A percentile compares a stretch with the other conserved stretches of the same genome.
Conservation (phyloP, 768 basidiomycete genomes). For the Rhizopogon vinicolor region DNA sequence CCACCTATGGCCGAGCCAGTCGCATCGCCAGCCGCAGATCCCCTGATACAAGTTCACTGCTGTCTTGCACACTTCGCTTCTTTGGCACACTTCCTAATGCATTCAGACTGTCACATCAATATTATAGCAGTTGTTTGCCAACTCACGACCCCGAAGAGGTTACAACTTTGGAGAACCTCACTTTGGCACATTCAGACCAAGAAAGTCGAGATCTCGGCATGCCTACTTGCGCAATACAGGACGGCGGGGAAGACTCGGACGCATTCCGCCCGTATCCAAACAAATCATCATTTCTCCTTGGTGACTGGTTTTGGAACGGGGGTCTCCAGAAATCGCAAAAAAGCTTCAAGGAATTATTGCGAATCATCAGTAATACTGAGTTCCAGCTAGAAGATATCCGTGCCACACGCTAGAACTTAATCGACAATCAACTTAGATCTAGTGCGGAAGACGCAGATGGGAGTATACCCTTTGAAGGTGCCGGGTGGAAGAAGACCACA, state of each 20-base stretch:
- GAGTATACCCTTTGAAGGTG: constrained; percentile 1
- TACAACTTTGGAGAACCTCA: not conserved
- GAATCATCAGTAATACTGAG: constrained; percentile 4
- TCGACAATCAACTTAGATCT: not conserved
- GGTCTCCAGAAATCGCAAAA: constrained; percentile 14
- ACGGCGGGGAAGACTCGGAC: not conserved
- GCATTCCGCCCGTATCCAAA: constrained; percentile 14
- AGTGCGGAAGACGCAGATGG: not conserved
- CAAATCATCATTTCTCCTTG: constrained; percentile 8
- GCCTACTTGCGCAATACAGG: not conserved
- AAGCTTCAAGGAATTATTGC: constrained; percentile 9
- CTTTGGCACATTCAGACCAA: not conserved
- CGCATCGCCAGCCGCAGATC: not conserved
- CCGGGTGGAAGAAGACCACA: constrained; percentile 10
- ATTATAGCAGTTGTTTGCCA: not conserved
- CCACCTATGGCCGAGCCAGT: not conserved
- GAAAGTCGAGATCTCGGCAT: not conserved
- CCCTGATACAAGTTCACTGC: not conserved
- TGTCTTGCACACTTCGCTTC: not conserved
- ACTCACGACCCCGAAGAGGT: constrained; percentile 3
- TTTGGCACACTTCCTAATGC: constrained; percentile 1
- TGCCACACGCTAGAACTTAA: not conserved
- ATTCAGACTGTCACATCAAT: not conserved
- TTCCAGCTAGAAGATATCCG: constrained; percentile 1
- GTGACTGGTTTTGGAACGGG: constrained; percentile 17